These are phyloP conservation scores for Fusarium fujikuroi DNA, from an alignment of 2,329 filamentous ascomycete species.

Conservation along the genomic window DNA sequence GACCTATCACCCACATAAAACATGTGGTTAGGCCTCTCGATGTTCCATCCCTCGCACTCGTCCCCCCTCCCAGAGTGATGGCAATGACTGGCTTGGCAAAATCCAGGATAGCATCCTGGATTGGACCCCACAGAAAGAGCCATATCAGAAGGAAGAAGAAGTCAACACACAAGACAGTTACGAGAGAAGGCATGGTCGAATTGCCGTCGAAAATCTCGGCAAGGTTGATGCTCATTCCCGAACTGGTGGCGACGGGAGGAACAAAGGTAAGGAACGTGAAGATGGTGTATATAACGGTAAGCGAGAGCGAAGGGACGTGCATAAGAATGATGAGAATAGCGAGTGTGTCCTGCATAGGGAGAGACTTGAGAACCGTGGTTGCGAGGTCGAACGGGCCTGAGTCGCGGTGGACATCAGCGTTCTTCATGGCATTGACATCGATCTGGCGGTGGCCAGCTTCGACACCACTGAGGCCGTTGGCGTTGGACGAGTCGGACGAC, in stretches of 20 bases:
- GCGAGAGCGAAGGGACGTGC: constrained; percentile 86
- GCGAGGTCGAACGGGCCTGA: constrained; percentile 80
- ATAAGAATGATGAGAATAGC: constrained; percentile 96
- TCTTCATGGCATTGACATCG: constrained; percentile 76
- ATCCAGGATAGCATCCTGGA: constrained; percentile 89
- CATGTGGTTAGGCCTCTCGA: constrained; percentile 78
- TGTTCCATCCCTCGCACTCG: constrained; percentile 73
- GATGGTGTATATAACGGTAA: constrained; percentile 89
- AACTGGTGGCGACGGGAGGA: constrained; percentile 80
- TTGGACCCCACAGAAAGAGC: constrained; percentile 86
- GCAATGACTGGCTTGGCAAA: constrained; percentile 94
- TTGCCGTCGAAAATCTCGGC: constrained; percentile 93
- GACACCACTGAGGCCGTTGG: constrained; percentile 51
- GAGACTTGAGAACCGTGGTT: constrained; percentile 87
- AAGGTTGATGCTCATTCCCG: constrained; percentile 82
- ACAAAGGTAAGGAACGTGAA: constrained; percentile 95
- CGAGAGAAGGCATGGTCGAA: constrained; percentile 84
- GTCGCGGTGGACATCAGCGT: constrained; percentile 74
- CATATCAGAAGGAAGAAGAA: constrained; percentile 84
- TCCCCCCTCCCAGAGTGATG: constrained; percentile 86
- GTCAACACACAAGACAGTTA: constrained; percentile 86
- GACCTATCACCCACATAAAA: constrained; percentile 71
- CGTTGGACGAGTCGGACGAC: constrained; percentile 63
- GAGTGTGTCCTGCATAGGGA: constrained; percentile 93
- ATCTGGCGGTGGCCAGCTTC: constrained; percentile 71